Conservation (phyloP, 2,329 filamentous ascomycete genomes). For the Dichotomopilus funicola region DNA sequence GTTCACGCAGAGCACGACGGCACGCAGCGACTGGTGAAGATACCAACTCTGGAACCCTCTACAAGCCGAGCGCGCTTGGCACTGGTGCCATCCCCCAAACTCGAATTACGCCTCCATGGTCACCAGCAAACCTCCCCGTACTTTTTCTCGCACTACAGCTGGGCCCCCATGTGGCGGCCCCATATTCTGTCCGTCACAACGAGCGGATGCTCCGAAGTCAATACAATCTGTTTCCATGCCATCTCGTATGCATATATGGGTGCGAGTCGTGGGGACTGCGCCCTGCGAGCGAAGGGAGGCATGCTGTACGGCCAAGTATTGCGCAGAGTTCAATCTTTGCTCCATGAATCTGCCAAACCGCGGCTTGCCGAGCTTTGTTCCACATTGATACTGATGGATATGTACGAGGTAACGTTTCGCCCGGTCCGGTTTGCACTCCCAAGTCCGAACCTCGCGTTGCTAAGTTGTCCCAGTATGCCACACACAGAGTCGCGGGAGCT, state of each 20-base stretch:
- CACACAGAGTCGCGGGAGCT: background rate
- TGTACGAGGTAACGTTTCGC: conserved; percentile 1
- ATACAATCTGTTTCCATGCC: background rate
- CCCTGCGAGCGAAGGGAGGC: background rate
- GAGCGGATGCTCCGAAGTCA: background rate
- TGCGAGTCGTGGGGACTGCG: background rate
- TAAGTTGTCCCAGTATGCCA: background rate
- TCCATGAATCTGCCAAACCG: background rate
- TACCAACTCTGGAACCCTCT: background rate
- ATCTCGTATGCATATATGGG: background rate
- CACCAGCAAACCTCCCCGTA: background rate
- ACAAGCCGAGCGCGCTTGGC: background rate
- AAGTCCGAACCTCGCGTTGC: background rate
- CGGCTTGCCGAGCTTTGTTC: background rate
- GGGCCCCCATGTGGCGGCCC: conserved; percentile 4
- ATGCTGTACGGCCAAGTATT: background rate
- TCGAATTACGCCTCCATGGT: background rate
- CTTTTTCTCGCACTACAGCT: background rate
- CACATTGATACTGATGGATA: background rate
- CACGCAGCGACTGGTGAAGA: background rate
- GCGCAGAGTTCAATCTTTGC: background rate
- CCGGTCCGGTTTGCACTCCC: background rate
- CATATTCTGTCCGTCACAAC: background rate
- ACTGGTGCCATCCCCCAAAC: background rate
- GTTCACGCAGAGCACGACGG: background rate